phyloP scores from a whole-genome alignment of 2,329 filamentous ascomycete species.

The Lanzia echinophila region DNA sequence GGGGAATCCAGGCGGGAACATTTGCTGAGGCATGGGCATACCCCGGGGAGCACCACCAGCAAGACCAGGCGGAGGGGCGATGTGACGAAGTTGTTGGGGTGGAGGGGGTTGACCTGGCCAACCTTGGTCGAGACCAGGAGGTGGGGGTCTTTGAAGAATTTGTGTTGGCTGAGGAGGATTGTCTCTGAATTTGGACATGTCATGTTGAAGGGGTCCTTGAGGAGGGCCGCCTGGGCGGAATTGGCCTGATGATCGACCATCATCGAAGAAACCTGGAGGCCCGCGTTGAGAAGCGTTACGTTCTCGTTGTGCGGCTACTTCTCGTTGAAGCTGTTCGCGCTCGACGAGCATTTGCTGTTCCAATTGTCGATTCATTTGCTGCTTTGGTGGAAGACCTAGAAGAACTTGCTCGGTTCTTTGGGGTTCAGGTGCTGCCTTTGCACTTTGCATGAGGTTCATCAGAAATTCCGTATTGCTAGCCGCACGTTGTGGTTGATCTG shows the following conservation, averaged over 20 bases:
- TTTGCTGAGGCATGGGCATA: conserved; percentile 47
- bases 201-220: conserved; percentile 24
- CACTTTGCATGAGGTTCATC: conserved; percentile 70
- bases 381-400: conserved; percentile 37
- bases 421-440: conserved; percentile 42
- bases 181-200: conserved; percentile 13
- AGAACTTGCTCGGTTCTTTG: conserved; percentile 47
- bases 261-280: conserved; percentile 29
- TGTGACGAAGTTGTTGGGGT: conserved; percentile 30
- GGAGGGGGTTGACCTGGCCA: conserved; percentile 31
- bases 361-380: conserved; percentile 32
- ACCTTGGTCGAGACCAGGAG: conserved; percentile 46
- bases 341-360: conserved; percentile 43
- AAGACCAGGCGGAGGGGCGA: conserved; percentile 57
- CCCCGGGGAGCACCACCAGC: conserved; percentile 32
- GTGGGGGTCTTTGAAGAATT: conserved; percentile 57
- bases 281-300: conserved; percentile 31
- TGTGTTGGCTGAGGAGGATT: conserved; percentile 48
- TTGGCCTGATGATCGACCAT: conserved; percentile 15
- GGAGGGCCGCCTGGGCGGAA: conserved; percentile 23
- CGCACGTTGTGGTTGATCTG: conserved; percentile 40
- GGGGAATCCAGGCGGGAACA: conserved; percentile 57
- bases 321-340: conserved; percentile 27
- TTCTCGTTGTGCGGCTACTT: conserved; percentile 24
- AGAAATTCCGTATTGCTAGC: conserved; percentile 69